A percentile compares a stretch with the other conserved stretches of the same genome.
Evolutionary conservation across 805 yeast genomes (phyloP).

Genomic region (Jamesozyma jinghongensis): DNA sequence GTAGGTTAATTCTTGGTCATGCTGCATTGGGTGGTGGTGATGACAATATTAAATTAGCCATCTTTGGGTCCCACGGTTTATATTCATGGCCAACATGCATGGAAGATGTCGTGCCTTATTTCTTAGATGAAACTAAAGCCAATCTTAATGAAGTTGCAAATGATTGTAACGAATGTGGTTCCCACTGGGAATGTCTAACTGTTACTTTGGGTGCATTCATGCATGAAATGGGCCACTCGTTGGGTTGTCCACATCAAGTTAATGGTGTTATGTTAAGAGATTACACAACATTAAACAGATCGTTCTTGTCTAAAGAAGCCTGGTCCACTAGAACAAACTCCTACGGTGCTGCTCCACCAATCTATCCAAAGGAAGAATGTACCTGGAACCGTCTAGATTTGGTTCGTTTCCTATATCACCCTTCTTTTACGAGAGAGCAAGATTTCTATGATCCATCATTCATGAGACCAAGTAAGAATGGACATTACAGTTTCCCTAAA

Average conservation of each 20-base stretch:
- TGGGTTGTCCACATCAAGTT: slow-evolving; percentile 90
- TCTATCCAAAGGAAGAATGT: slow-evolving; percentile 56
- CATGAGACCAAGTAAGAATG: slow-evolving; percentile 29
- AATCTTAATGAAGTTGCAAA: slow-evolving; percentile 73
- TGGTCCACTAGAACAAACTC: slow-evolving; percentile 44
- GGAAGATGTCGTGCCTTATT: slow-evolving; percentile 58
- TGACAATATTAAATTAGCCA: slow-evolving; percentile 62
- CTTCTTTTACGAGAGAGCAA: slow-evolving; percentile 60
- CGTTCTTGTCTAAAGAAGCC: slow-evolving; percentile 66
- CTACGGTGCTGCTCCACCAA: slow-evolving; percentile 39
- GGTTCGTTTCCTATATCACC: slow-evolving; percentile 71
- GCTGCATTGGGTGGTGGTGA: slow-evolving; percentile 93
- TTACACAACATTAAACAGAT: slow-evolving; percentile 69
- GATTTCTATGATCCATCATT: slow-evolving; percentile 45
- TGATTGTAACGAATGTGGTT: slow-evolving; percentile 74
- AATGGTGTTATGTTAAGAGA: slow-evolving; percentile 87
- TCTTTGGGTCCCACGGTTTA: slow-evolving; percentile 88
- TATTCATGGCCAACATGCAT: slow-evolving; percentile 88
- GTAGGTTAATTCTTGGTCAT: slow-evolving; percentile 56
- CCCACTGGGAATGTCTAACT: slow-evolving; percentile 83
- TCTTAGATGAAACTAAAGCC: slow-evolving; percentile 62
- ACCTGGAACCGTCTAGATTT: slow-evolving; percentile 82
- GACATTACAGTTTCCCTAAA: slow-evolving; percentile 14
- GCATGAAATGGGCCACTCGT: slow-evolving; percentile 89
- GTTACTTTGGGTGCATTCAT: slow-evolving; percentile 86